Base-by-base conservation (phyloP, 139 green algal species). In the Bryopsis sp. region DNA sequence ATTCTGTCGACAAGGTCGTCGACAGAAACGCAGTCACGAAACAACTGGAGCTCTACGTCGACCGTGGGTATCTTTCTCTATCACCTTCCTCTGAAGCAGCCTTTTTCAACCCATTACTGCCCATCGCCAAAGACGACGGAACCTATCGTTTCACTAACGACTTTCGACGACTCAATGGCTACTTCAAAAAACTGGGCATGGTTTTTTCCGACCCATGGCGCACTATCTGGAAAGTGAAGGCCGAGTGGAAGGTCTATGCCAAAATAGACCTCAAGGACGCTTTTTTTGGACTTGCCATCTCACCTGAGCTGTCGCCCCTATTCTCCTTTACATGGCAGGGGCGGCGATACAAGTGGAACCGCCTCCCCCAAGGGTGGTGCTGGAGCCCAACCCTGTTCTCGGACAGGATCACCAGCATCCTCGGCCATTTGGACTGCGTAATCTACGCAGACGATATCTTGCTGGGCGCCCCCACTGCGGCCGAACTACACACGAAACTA, bases 231-330 rank as follows among this genome's bases (percentile, higher is more conserved):
- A 35, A 57, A 31, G 22, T 69, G 4, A 28, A 69, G 3, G 35
- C 62, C 15, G 62, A 54, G 4, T 69, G 62, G 62, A 35, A 38
- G n/a, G 48, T 31, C 36, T 69, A 39, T 36, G 39, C 26, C 7
- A 54, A 69, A 29, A 32, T 69, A 8, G 62, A 69, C 26, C 37
- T 69, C 19, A 69, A 69, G 62, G 62, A 69, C 62, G 62, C 35
- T 26, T 69, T 69, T 35, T 69, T 69, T 38, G 62, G 35, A 15
- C 6, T 69, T 11, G 35, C 62, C 3, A 36, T 69, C 15, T 29
- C 5, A 28, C 8, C 37, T 7, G 34, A 69, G 15, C 37, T 69
- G 11, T 37, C 39, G 38, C 6, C 3, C 19, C 7, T 38, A 8
- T 69, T 69, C 26, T 35, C 19, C 35, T 69, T 69, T 57, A 58